A percentile compares a stretch with the other conserved stretches of the same genome.
These are phyloP conservation scores for Trifolium repens DNA, from an alignment of 306 rosid species.

Conservation along the genomic window DNA sequence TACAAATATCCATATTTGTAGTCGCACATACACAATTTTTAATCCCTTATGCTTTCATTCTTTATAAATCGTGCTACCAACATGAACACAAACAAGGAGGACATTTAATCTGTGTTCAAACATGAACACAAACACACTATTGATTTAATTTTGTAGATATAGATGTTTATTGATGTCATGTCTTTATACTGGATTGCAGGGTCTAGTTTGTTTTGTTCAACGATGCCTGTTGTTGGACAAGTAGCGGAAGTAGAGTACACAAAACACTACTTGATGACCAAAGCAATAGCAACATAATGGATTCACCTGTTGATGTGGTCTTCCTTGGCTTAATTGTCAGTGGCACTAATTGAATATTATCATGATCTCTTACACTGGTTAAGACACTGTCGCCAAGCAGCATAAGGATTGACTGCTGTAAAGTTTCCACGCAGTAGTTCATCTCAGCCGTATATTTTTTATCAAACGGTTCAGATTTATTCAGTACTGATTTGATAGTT, in stretches of 20 bases:
- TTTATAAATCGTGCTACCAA: conserved; percentile 7
- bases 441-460: too few relatives aligned
- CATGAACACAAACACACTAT: neutral
- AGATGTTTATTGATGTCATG: conserved; percentile 16
- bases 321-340: conserved; percentile 21
- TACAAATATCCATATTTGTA: neutral
- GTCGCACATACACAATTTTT: neutral
- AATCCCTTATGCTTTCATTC: conserved; percentile 1
- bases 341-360: conserved; percentile 27
- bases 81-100: neutral
- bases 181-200: conserved; percentile 56
- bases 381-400: conserved; percentile 29
- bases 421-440: too few relatives aligned
- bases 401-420: too few relatives aligned
- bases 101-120: neutral
- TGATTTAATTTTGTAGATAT: conserved; percentile 6
- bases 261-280: conserved; percentile 19
- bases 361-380: conserved; percentile 8
- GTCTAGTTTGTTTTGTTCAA: conserved; percentile 53
- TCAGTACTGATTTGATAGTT: too few relatives aligned
- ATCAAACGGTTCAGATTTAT: too few relatives aligned
- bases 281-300: conserved; percentile 20
- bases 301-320: conserved; percentile 30
- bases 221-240: conserved; percentile 30
- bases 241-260: conserved; percentile 36